A percentile compares a stretch with the other conserved stretches of the same genome.
Evolutionary conservation across 768 basidiomycete species (phyloP).

Genomic region (Russula sp.): DNA sequence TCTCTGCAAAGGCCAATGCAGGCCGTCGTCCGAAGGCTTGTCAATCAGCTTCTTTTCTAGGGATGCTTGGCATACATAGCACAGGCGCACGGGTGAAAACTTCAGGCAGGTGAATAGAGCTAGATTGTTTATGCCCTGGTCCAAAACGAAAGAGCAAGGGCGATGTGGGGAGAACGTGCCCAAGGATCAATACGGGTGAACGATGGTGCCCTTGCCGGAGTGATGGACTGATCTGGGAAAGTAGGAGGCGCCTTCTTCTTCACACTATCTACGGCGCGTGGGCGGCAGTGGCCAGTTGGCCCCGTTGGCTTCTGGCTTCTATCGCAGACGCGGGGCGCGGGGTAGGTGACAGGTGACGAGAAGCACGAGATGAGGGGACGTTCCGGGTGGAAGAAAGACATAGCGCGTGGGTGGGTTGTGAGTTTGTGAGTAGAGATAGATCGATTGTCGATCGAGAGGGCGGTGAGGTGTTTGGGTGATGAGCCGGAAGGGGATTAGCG

Average conservation of each 20-base stretch:
- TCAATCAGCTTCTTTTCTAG: constrained; percentile 13
- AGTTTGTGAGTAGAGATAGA: not conserved
- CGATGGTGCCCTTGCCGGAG: not conserved
- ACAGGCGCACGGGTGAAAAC: too few species aligned
- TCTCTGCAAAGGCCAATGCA: constrained; percentile 8
- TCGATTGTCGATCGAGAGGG: constrained; percentile 8
- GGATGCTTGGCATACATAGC: not conserved
- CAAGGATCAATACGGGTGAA: not conserved
- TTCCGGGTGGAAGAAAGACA: not conserved
- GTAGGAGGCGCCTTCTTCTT: not conserved
- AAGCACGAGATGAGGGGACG: not conserved
- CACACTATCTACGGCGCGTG: constrained; percentile 9
- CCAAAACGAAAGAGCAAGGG: not conserved
- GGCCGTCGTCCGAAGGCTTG: not conserved
- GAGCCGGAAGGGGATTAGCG: constrained; percentile 15
- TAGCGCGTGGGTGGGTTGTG: not conserved
- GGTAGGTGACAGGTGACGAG: constrained; percentile 26
- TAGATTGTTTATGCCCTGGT: not conserved
- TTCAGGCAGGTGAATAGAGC: not conserved
- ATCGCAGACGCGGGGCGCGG: constrained; percentile 16
- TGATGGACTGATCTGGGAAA: constrained; percentile 17
- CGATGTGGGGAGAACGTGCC: not conserved
- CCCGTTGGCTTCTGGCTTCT: constrained; percentile 10
- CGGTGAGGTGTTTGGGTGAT: not conserved
- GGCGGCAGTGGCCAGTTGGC: constrained; percentile 11